These are phyloP conservation scores for Firmiana major DNA, from an alignment of 345 rosid species.

Conservation along the genomic window DNA sequence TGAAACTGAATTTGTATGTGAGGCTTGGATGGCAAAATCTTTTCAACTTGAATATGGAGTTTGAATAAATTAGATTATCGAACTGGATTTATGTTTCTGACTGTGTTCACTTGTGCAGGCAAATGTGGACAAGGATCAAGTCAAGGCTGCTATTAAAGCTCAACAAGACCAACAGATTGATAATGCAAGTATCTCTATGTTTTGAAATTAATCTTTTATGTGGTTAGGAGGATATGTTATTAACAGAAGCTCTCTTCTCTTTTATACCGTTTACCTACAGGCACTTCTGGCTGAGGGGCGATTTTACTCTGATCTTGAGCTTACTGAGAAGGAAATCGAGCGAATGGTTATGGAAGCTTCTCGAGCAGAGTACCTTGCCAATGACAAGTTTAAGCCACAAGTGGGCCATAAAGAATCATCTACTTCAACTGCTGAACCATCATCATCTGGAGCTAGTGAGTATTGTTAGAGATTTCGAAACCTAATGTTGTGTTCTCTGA, in stretches of 20 bases:
- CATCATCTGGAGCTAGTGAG: conserved; percentile 98
- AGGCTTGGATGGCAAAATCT: neutral
- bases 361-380: conserved; percentile 86
- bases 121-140: conserved; percentile 82
- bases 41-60: neutral
- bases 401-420: conserved; percentile 64
- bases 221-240: neutral
- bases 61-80: neutral
- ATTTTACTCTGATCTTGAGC: conserved; percentile 89
- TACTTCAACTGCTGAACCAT: conserved; percentile 82
- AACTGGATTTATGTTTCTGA: neutral
- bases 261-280: conserved; percentile 31
- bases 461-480: neutral
- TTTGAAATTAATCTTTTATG: neutral
- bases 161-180: conserved; percentile 98
- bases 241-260: conserved; percentile 11
- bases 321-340: conserved; percentile 92
- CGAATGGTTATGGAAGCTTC: conserved; percentile 95
- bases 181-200: conserved; percentile 45
- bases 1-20: neutral
- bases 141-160: conserved; percentile 98
- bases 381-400: conserved; percentile 59
- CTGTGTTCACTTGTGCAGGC: conserved; percentile 43
- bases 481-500: neutral
- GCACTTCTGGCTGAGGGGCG: conserved; percentile 91